These are phyloP conservation scores for Stemphylium lycopersici DNA, from an alignment of 2,329 filamentous ascomycete genomes.

Conservation along the genomic window DNA sequence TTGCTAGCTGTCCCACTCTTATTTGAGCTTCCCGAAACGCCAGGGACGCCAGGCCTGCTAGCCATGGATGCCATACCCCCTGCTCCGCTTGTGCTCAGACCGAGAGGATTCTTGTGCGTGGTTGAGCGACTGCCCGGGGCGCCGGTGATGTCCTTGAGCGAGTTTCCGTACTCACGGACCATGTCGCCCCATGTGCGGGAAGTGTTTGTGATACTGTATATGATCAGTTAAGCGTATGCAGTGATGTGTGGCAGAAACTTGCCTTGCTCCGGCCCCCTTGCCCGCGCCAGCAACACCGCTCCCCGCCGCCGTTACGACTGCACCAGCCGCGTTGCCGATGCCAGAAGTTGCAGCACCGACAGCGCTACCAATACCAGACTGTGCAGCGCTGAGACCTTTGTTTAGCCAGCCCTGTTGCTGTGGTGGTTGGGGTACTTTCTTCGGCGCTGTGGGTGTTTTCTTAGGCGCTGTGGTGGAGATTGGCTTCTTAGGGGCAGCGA, in stretches of 20 bases:
- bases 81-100: conserved; percentile 43
- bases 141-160: conserved; percentile 56
- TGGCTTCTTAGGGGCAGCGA: conserved; percentile 16
- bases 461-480: conserved; percentile 15
- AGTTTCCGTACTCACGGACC: conserved; percentile 57
- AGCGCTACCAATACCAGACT: conserved; percentile 37
- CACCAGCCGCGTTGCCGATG: conserved; percentile 53
- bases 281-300: conserved; percentile 51
- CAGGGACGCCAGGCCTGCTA: conserved; percentile 22
- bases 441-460: conserved; percentile 13
- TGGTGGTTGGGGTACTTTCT: conserved; percentile 23
- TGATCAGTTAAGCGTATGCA: background rate
- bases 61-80: conserved; percentile 40
- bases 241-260: background rate
- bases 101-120: conserved; percentile 56
- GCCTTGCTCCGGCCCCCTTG: conserved; percentile 19
- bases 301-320: conserved; percentile 52
- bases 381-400: conserved; percentile 20
- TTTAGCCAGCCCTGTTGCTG: conserved; percentile 55
- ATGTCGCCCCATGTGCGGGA: conserved; percentile 56
- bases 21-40: conserved; percentile 20
- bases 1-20: conserved; percentile 48
- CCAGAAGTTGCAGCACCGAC: conserved; percentile 45
- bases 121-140: conserved; percentile 52
- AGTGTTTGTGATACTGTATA: conserved; percentile 50